Conservation (phyloP, 163 green algal species). For the Chlorella variabilis region DNA sequence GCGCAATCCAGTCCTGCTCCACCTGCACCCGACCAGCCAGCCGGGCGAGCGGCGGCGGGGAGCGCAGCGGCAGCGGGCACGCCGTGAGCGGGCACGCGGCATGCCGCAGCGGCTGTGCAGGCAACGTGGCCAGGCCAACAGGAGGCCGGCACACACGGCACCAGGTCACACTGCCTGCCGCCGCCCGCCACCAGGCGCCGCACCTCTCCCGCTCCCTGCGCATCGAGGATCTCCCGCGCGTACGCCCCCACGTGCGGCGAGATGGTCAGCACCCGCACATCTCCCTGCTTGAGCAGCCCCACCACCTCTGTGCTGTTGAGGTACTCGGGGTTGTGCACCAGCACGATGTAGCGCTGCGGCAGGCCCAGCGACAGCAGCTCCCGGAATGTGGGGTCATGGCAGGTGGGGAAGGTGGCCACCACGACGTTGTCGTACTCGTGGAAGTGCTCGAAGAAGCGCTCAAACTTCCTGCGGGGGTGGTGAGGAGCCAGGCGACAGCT, state of each 20-base stretch:
- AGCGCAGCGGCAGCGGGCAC: neutral
- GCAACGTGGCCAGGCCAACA: neutral
- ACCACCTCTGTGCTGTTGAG: conserved; percentile 11
- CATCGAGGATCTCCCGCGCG: conserved; percentile 1
- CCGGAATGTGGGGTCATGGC: conserved; percentile 38
- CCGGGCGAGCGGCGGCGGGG: neutral
- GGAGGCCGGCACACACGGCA: neutral
- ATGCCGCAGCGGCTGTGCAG: no score
- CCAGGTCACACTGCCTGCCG: no score
- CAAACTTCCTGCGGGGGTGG: conserved; percentile 22
- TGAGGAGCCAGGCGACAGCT: neutral
- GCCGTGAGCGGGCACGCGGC: no score
- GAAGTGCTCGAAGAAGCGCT: conserved; percentile 50
- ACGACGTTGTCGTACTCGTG: conserved; percentile 47
- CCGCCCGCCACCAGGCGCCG: no score
- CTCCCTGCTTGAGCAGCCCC: neutral
- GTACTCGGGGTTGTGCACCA: conserved; percentile 46
- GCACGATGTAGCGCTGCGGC: conserved; percentile 42
- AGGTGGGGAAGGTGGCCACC: conserved; percentile 50
- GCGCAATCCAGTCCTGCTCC: conserved; percentile 43
- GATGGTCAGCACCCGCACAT: conserved; percentile 42
- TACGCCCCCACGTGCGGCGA: conserved; percentile 42
- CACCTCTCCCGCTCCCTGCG: conserved; percentile 7
- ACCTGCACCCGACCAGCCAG: neutral
- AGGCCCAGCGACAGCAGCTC: conserved; percentile 30